Base-by-base conservation (phyloP, 306 rosid genomes). In the Acmispon strigosus region DNA sequence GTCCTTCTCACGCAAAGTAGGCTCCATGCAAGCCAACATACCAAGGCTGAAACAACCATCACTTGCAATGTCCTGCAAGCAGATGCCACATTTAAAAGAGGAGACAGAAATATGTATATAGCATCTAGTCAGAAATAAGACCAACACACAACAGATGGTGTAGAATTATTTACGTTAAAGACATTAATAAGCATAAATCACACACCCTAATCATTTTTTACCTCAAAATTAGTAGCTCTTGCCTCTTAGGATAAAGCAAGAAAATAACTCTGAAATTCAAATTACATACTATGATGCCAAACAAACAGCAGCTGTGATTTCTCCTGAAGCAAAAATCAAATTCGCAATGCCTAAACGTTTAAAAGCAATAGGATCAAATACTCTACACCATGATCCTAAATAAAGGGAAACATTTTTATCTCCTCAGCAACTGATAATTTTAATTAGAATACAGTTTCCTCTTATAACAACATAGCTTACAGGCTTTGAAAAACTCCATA, bases 11-110 rank as follows among this genome's bases (percentile, higher is more conserved):
- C 69, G 87, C 80, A 90, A 73, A 4, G 82, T 51, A 44, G 92
- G 86, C 76, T 86, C 86, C 61, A 87, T 88, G 13, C 70, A 93
- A 70, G 97, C 96, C 78, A 94, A 56, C 98, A 94, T 89, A 74
- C 97, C 96, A 63, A 94, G 96, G 84, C 97, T 94, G 80, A 94
- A 94, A 85, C 98, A 90, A 29, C 97, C 98, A 78, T 94, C 81
- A 73, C 97, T 80, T 8, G 98, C 96, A 50, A 94, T 94, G 48
- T 94, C 98, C 97, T 90, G 87, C 71, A 77, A 15, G 63, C 24
- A 49, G 45, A 44, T 48, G 42, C 8, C 54, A 57, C 59, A 76
- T 58, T 29, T 72, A 18, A 71, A 43, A 42, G 48, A 43, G 24
- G 58, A 74, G 24, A 80, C 45, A n/a, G 8, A 39, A 70, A 59